Percentiles rank a stretch among this genome's conserved stretches.
phyloP scores from a whole-genome alignment of 176 grass and related monocot genomes.

The Carex kokanica region DNA sequence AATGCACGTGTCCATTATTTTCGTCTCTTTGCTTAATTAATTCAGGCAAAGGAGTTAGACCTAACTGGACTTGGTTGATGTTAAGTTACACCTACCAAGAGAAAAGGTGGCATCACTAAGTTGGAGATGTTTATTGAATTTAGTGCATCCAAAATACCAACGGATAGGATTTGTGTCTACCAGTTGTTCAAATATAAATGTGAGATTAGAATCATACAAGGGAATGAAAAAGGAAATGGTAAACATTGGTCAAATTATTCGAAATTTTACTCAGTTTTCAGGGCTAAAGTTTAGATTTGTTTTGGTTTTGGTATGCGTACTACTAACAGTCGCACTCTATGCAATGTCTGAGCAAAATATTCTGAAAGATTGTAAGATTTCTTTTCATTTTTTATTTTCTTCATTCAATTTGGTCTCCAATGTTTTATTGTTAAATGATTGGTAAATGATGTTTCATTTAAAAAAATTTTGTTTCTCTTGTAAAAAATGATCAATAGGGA shows the following conservation, averaged over 20 bases:
- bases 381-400: neutral
- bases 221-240: neutral
- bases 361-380: constrained; percentile 8
- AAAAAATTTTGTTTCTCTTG: neutral
- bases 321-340: neutral
- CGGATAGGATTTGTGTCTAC: neutral
- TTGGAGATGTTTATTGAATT: neutral
- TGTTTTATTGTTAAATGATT: neutral
- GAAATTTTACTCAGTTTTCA: neutral
- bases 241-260: neutral
- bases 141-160: neutral
- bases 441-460: neutral
- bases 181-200: neutral
- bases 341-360: neutral
- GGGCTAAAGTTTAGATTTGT: neutral
- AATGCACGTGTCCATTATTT: neutral
- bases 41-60: neutral
- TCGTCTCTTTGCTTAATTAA: neutral
- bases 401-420: neutral
- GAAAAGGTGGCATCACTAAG: neutral
- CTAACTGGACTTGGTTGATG: constrained; percentile 5
- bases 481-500: neutral
- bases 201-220: neutral
- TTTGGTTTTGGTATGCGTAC: neutral
- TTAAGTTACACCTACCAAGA: constrained; percentile 7